These are phyloP conservation scores for Meripilus lineatus DNA, from an alignment of 1,284 basidiomycete genomes.

Conservation along the genomic window DNA sequence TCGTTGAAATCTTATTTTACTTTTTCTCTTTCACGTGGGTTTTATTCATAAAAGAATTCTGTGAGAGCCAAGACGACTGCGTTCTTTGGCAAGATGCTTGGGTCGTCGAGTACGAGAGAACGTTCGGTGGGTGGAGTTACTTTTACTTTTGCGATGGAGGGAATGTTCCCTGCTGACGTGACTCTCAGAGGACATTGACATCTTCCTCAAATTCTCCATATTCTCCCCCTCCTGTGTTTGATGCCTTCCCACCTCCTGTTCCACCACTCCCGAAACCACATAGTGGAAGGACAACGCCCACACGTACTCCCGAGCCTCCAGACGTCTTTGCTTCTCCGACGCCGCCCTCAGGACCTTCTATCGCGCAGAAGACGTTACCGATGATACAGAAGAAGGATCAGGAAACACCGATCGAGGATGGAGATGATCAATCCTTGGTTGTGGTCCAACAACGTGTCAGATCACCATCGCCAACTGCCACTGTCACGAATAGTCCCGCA, in stretches of 20 bases:
- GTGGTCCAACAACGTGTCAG: slow-evolving; percentile 44
- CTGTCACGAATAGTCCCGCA: slow-evolving; percentile 18
- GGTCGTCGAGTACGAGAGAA: slow-evolving; percentile 57
- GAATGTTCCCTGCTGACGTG: slow-evolving; percentile 13
- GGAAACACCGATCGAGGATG: slow-evolving; percentile 33
- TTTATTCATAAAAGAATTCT: slow-evolving; percentile 43
- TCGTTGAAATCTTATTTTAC: too few relatives aligned
- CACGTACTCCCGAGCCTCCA: slow-evolving; percentile 37
- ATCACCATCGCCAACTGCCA: slow-evolving; percentile 29
- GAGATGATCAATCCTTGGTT: slow-evolving; percentile 50
- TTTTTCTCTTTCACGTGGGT: slow-evolving; percentile 24
- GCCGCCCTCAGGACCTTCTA: slow-evolving; percentile 27
- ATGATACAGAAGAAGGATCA: slow-evolving; percentile 36
- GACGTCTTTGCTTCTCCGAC: slow-evolving; percentile 47
- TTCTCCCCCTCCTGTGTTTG: slow-evolving; percentile 33
- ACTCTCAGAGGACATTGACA: slow-evolving; percentile 39
- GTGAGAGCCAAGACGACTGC: slow-evolving; percentile 73
- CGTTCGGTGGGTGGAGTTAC: slow-evolving; percentile 51
- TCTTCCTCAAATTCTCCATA: slow-evolving; percentile 31
- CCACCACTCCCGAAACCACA: slow-evolving; percentile 62
- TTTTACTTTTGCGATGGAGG: slow-evolving; percentile 7
- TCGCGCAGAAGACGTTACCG: slow-evolving; percentile 55
- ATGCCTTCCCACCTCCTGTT: slow-evolving; percentile 61
- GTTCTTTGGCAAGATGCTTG: slow-evolving; percentile 72
- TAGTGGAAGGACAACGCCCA: slow-evolving; percentile 35